These are phyloP conservation scores for Globisporangium nodosum DNA, from an alignment of 352 stramenopile species.

Conservation along the genomic window DNA sequence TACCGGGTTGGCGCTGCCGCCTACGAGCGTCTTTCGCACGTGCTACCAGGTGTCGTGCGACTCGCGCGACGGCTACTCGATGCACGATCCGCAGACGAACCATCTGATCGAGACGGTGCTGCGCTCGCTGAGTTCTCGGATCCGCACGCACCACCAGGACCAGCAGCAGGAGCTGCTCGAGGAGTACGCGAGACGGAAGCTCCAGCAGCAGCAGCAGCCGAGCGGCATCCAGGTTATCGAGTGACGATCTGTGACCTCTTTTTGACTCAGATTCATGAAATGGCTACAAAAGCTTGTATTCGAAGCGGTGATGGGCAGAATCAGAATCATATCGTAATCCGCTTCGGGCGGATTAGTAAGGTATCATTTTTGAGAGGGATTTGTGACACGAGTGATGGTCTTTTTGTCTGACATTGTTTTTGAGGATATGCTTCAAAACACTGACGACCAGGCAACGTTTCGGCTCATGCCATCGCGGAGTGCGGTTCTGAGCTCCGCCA, in stretches of 20 bases:
- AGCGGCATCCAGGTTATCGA: not conserved
- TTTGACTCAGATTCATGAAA: no score
- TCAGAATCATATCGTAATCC: not conserved
- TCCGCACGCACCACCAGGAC: conserved; percentile 1
- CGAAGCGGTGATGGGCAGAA: no score
- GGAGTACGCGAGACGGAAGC: not conserved
- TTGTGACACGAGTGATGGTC: no score
- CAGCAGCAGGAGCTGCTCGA: conserved; percentile 5
- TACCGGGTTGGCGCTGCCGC: not conserved
- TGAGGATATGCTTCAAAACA: no score
- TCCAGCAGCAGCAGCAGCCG: not conserved
- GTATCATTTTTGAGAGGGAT: no score
- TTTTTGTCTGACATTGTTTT: no score
- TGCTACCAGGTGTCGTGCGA: conserved; percentile 14
- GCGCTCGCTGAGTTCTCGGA: conserved; percentile 1
- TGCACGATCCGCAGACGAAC: not conserved
- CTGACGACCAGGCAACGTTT: no score
- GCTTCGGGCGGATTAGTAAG: not conserved
- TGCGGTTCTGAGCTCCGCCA: no score
- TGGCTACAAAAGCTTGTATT: not conserved
- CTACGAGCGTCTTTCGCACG: conserved; percentile 1
- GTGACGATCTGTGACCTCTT: no score
- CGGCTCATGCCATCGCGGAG: no score
- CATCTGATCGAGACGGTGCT: conserved; percentile 5
- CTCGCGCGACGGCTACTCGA: not conserved